phyloP scores from a whole-genome alignment of 371 early-diverging fungal genomes.

The Haplosporangium sp. region DNA sequence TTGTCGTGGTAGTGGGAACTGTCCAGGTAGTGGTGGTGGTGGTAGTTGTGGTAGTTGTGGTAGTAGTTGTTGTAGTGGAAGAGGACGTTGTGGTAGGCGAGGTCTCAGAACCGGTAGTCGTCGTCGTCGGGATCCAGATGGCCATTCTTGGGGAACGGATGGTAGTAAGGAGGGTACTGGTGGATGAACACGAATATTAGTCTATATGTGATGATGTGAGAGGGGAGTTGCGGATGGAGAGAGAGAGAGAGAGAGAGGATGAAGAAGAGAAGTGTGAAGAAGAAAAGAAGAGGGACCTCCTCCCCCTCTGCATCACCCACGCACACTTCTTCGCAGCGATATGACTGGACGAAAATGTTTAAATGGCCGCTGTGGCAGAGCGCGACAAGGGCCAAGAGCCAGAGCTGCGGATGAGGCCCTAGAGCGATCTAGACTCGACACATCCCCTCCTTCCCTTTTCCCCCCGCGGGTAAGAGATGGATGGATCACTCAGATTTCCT shows the following conservation, averaged over 20 bases:
- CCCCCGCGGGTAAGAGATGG: not conserved
- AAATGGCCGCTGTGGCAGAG: constrained; percentile 11
- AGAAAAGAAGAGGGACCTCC: no score
- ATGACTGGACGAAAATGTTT: not conserved
- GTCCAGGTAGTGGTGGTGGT: constrained; percentile 6
- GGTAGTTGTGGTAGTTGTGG: not conserved
- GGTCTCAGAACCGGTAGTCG: not conserved
- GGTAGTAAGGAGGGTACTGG: no score
- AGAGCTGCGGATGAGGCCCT: constrained; percentile 17
- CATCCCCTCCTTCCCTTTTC: not conserved
- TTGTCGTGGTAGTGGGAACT: constrained; percentile 1
- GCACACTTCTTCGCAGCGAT: not conserved
- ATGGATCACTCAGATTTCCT: not conserved
- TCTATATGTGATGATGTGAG: no score
- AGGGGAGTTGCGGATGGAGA: no score
- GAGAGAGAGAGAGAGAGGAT: no score
- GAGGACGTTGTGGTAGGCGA: not conserved
- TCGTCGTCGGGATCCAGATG: not conserved
- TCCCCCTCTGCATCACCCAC: no score
- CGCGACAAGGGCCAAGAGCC: not conserved
- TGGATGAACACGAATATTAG: no score
- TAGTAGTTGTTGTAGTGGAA: not conserved
- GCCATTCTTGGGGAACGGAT: no score
- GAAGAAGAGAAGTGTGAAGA: no score
- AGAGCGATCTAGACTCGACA: not conserved